These are phyloP conservation scores for Blastobotrys terrestris DNA, from an alignment of 805 yeast species.

Conservation along the genomic window DNA sequence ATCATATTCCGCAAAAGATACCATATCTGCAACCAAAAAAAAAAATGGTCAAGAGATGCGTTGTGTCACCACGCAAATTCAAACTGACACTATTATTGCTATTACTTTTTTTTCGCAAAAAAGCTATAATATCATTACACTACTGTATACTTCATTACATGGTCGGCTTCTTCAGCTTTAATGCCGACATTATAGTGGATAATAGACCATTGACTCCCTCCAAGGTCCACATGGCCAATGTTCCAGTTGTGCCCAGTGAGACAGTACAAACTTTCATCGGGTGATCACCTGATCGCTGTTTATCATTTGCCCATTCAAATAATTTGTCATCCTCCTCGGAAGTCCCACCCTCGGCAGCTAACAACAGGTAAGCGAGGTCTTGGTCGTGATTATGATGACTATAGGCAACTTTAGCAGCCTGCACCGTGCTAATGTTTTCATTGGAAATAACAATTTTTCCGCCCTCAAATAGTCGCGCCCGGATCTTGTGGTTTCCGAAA, in stretches of 20 bases:
- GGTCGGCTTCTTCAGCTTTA: no score
- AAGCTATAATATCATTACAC: no score
- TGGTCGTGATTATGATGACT: slow-evolving; percentile 10
- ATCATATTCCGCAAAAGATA: no score
- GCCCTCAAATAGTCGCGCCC: slow-evolving; percentile 62
- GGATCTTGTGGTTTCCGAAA: slow-evolving; percentile 57
- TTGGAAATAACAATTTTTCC: slow-evolving; percentile 69
- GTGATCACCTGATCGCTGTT: slow-evolving; percentile 6
- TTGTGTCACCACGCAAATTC: no score
- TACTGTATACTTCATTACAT: no score
- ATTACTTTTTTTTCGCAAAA: no score
- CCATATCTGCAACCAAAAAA: no score
- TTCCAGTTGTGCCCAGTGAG: slow-evolving; percentile 27
- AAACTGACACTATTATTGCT: no score
- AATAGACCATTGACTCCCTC: slow-evolving; percentile 31
- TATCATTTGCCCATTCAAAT: slow-evolving; percentile 25
- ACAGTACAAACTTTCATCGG: slow-evolving; percentile 27
- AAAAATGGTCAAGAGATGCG: no score
- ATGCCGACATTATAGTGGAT: slow-evolving; percentile 18
- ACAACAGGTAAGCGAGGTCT: slow-evolving; percentile 23
- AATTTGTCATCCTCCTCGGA: slow-evolving; percentile 27
- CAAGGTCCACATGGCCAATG: slow-evolving; percentile 27
- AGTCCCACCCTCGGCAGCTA: slow-evolving; percentile 19
- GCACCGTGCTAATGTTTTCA: slow-evolving; percentile 41
- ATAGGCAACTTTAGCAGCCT: slow-evolving; percentile 39